Evolutionary conservation across 305 asterid genomes (phyloP), one percentile per base, ranked within the genome.

Genomic region (Fraxinus velutina): DNA sequence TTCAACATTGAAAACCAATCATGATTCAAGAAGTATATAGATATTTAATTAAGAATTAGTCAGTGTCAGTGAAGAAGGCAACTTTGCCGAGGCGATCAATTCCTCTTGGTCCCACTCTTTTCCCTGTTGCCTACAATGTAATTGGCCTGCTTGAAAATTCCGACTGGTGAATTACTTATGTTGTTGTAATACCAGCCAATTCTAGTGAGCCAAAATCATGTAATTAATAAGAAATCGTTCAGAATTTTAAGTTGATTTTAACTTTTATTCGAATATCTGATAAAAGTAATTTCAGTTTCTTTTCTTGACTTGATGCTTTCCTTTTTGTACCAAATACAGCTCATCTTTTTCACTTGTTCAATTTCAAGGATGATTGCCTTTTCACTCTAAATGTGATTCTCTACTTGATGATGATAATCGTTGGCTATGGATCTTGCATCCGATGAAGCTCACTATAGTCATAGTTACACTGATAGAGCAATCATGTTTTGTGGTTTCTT

Each of bases 381-480:
- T 57, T 57, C 27, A 19, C 27, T 57, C 29, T 57, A 57, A 57
- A 57, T 2, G 9, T 19, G 68, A 84, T 86, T 83, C 86, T 89
- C 92, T 85, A 88, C 37, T 83, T 87, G 97, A 90, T 86, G 97
- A 89, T 79, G 75, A 21, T 79, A 78, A 21, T 79, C 50, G 75
- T 62, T 83, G 82, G 86, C 84, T 87, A 90, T 82, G 95, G 90
- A 88, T 86, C 68, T 88, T 70, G 71, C 47, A 57, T 86, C 92
- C 89, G 4, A 44, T 89, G 92, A 87, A 83, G 89, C 83, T 81
- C 12, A 21, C 1, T 62, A 1, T 80, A 82, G 92, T 92, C 97
- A 90, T 92, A 90, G 94, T 90, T 90, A 91, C 92, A 83, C 93
- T 92, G 91, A 90, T 89, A 82, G 93, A 84, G 72, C 72, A 62